Percentiles rank a stretch among this genome's conserved stretches.
phyloP scores from a whole-genome alignment of 192 early-diverging fungal species.

The Phycomyces blakesleeanus region DNA sequence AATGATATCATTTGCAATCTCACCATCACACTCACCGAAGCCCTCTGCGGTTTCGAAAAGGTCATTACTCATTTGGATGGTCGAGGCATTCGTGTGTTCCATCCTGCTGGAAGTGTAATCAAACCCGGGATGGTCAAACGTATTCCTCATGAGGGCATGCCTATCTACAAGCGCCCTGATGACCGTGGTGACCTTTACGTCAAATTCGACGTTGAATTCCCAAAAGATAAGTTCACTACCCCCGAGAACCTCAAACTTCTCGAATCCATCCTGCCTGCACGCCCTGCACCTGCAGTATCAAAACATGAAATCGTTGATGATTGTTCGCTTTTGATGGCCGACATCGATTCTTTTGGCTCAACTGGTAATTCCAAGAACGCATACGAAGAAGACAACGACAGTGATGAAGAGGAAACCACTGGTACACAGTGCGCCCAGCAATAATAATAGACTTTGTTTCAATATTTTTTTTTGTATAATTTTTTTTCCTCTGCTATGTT shows the following conservation, averaged over 20 bases:
- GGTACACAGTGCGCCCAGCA: conserved; percentile 52
- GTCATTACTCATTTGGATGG: conserved; percentile 84
- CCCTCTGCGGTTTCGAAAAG: conserved; percentile 87
- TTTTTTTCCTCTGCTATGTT: too few relatives aligned
- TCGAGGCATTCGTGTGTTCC: conserved; percentile 76
- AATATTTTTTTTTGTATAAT: neutral
- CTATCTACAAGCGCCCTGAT: conserved; percentile 60
- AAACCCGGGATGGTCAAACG: conserved; percentile 85
- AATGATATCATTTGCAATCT: conserved; percentile 77
- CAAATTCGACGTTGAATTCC: conserved; percentile 86
- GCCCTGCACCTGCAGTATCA: neutral
- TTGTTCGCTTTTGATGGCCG: conserved; percentile 37
- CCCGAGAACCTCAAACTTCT: conserved; percentile 30
- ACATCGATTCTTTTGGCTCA: conserved; percentile 45
- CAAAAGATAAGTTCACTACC: conserved; percentile 47
- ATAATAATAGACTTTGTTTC: conserved; percentile 7
- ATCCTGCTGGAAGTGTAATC: conserved; percentile 80
- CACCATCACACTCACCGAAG: conserved; percentile 84
- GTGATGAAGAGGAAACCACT: conserved; percentile 26
- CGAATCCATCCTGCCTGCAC: conserved; percentile 26
- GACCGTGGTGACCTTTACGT: conserved; percentile 88
- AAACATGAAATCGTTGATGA: conserved; percentile 50
- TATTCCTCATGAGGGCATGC: conserved; percentile 92
- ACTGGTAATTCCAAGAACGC: conserved; percentile 39
- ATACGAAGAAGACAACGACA: conserved; percentile 49